Percentiles rank a stretch among this genome's conserved stretches.
Evolutionary conservation across 345 rosid genomes (phyloP).

Genomic region (Camelina neglecta): DNA sequence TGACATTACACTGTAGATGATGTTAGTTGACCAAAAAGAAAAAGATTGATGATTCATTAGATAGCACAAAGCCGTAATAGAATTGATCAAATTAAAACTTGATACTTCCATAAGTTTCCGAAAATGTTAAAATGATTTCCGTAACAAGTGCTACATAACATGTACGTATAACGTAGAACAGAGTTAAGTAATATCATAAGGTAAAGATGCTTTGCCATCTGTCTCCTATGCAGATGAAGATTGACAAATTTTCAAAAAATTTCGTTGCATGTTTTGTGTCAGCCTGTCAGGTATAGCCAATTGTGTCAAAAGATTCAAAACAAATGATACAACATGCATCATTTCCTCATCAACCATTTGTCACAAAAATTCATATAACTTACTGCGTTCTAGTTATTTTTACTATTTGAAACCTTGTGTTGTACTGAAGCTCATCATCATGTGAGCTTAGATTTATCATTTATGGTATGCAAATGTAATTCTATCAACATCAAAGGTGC

Average conservation of each 20-base stretch:
- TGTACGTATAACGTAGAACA: too few species aligned
- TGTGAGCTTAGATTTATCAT: background rate
- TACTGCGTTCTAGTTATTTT: too few species aligned
- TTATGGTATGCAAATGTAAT: background rate
- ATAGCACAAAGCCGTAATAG: background rate
- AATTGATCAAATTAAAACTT: background rate
- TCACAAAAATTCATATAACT: background rate
- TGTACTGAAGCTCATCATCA: slow-evolving; percentile 6
- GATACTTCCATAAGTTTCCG: too few species aligned
- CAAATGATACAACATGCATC: background rate
- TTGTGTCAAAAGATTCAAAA: background rate
- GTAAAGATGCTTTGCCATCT: background rate
- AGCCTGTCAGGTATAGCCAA: background rate
- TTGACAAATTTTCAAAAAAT: background rate
- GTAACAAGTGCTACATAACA: too few species aligned
- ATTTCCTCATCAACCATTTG: background rate
- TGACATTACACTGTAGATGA: slow-evolving; percentile 3
- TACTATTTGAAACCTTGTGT: background rate
- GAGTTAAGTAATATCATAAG: background rate
- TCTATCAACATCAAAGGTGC: slow-evolving; percentile 18
- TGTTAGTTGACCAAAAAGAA: background rate
- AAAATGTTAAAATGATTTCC: too few species aligned
- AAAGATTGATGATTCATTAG: background rate
- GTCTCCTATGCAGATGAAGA: background rate
- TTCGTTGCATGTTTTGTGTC: background rate